Percentiles rank a stretch among this genome's conserved stretches.
phyloP scores from a whole-genome alignment of 2,329 filamentous ascomycete species.

The Claviceps pusilla region DNA sequence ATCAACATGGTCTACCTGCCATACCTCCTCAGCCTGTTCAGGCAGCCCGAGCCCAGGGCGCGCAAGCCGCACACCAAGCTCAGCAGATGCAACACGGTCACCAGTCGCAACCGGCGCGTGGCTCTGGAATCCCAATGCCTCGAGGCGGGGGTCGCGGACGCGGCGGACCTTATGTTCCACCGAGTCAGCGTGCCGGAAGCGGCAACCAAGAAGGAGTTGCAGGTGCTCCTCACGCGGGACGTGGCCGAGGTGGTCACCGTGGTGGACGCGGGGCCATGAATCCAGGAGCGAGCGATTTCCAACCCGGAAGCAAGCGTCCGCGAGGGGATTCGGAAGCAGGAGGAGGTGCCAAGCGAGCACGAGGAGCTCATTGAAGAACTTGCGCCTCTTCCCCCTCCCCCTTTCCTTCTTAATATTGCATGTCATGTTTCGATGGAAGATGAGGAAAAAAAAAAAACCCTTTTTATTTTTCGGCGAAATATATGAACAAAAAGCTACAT shows the following conservation, averaged over 20 bases:
- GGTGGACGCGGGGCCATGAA: constrained; percentile 32
- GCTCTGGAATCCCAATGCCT: constrained; percentile 26
- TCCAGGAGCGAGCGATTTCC: constrained; percentile 38
- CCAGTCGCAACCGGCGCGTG: constrained; percentile 9
- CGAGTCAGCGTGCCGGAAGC: constrained; percentile 21
- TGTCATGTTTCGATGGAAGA: neutral
- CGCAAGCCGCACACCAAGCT: constrained; percentile 3
- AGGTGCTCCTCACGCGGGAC: constrained; percentile 13
- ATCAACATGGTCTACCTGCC: neutral
- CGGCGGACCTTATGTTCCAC: constrained; percentile 23
- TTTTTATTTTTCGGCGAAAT: too few species aligned
- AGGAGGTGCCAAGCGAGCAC: constrained; percentile 27
- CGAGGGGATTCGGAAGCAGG: constrained; percentile 35
- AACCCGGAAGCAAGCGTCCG: constrained; percentile 41
- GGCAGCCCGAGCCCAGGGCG: neutral
- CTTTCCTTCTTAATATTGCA: neutral
- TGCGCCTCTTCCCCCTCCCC: too few species aligned
- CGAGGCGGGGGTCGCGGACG: constrained; percentile 26
- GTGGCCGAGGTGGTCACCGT: constrained; percentile 27
- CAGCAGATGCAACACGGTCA: constrained; percentile 9
- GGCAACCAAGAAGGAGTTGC: constrained; percentile 22
- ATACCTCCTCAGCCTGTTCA: neutral
- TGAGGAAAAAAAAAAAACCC: neutral
- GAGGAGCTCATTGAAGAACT: constrained; percentile 22
- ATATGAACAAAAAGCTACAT: too few species aligned